Conservation (phyloP, 768 basidiomycete species). For the Gloeopeniophorella convolvens region DNA sequence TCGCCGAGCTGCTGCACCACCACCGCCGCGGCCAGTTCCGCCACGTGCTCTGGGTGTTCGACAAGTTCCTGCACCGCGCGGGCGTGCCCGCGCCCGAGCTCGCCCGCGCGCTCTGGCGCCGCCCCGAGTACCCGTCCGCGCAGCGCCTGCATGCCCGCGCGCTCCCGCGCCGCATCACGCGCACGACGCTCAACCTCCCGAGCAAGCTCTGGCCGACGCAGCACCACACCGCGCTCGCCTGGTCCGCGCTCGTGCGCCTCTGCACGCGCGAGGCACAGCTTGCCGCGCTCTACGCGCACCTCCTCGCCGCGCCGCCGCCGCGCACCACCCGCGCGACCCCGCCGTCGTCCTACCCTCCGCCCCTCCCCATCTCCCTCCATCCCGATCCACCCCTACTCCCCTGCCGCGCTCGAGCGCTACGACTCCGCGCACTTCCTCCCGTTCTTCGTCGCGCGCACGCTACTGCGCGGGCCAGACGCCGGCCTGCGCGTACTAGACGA, state of each 20-base stretch:
- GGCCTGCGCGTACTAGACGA: constrained; percentile 42
- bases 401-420: too few relatives aligned
- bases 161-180: constrained; percentile 29
- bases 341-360: constrained; percentile 17
- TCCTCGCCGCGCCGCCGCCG: constrained; percentile 28
- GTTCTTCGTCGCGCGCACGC: constrained; percentile 41
- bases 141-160: not conserved
- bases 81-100: constrained; percentile 40
- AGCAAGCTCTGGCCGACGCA: constrained; percentile 29
- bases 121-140: constrained; percentile 1
- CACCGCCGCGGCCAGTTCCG: constrained; percentile 2
- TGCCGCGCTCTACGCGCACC: constrained; percentile 38
- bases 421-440: constrained; percentile 43
- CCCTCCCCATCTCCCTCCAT: too few relatives aligned
- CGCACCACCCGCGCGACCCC: not conserved
- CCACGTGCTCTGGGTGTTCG: constrained; percentile 33
- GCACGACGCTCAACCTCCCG: constrained; percentile 11
- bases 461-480: constrained; percentile 25
- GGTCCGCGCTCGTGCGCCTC: constrained; percentile 28
- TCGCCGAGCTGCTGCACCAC: constrained; percentile 27
- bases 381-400: too few relatives aligned
- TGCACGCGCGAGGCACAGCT: constrained; percentile 22
- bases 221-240: constrained; percentile 32
- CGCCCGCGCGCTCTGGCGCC: not conserved
- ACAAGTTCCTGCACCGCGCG: constrained; percentile 42